These are phyloP conservation scores for Aspergillus unguis DNA, from an alignment of 2,329 filamentous ascomycete genomes.

Conservation along the genomic window DNA sequence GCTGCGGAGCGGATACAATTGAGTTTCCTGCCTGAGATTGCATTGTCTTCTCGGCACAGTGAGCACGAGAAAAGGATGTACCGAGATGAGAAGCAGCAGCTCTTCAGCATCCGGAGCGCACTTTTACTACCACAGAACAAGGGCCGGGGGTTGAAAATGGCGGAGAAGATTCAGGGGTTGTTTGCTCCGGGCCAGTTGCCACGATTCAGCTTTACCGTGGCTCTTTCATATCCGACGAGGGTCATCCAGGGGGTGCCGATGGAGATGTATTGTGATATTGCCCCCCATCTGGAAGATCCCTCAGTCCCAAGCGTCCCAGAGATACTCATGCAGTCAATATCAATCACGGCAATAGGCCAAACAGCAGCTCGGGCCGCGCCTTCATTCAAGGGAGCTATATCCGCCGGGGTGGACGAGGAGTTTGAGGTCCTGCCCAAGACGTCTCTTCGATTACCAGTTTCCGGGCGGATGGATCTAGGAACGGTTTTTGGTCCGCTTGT, in stretches of 20 bases:
- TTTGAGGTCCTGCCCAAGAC: conserved; percentile 10
- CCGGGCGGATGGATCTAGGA: background rate
- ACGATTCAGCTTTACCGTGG: conserved; percentile 14
- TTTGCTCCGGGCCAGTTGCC: conserved; percentile 14
- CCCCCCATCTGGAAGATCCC: background rate
- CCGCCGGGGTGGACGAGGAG: conserved; percentile 9
- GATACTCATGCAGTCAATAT: background rate
- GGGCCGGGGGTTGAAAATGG: conserved; percentile 6
- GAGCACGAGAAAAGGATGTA: background rate
- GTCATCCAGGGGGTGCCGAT: conserved; percentile 8
- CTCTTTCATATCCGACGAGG: conserved; percentile 9
- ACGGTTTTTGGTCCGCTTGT: background rate
- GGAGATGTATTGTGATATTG: background rate
- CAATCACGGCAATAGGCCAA: background rate
- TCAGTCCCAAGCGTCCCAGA: background rate
- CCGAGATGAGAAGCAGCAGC: conserved; percentile 5
- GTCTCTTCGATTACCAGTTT: conserved; percentile 1
- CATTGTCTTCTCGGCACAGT: background rate
- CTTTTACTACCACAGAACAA: conserved; percentile 13
- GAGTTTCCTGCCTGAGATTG: background rate
- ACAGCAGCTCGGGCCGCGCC: conserved; percentile 14
- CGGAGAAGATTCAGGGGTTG: conserved; percentile 15
- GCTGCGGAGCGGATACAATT: background rate
- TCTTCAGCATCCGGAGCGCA: conserved; percentile 12
- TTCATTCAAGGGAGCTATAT: conserved; percentile 13